Evolutionary conservation across 202 grass and related monocot species (phyloP).

Genomic region (Setaria viridis): DNA sequence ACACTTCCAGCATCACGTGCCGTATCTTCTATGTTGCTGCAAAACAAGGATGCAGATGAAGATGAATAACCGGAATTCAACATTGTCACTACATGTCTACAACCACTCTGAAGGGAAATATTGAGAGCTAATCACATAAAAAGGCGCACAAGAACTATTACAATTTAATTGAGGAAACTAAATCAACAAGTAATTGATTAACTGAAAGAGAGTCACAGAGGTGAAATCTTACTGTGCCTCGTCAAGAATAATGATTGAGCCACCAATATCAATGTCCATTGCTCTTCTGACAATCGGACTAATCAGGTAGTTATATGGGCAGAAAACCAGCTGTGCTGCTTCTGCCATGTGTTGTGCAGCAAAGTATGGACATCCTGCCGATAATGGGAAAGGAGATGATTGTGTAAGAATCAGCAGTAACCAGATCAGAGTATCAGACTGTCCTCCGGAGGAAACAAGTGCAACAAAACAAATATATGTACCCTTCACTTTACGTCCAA

Average conservation of each 20-base stretch:
- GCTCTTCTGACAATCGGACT: constrained; percentile 94
- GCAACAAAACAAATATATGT: constrained; percentile 47
- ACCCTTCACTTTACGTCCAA: constrained; percentile 82
- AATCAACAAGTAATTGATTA: constrained; percentile 12
- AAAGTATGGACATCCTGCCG: constrained; percentile 93
- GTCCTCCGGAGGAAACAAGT: constrained; percentile 8
- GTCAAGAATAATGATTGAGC: constrained; percentile 88
- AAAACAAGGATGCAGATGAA: constrained; percentile 39
- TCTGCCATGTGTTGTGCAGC: constrained; percentile 88
- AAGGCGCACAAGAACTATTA: constrained; percentile 1
- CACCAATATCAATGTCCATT: constrained; percentile 93
- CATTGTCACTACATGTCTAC: constrained; percentile 1
- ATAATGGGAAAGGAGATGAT: constrained; percentile 32
- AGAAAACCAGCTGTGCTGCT: constrained; percentile 88
- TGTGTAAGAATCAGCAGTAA: constrained; percentile 9
- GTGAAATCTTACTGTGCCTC: constrained; percentile 88
- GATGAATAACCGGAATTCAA: constrained; percentile 5
- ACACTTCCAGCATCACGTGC: constrained; percentile 88
- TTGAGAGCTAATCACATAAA: constrained; percentile 6
- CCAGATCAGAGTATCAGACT: background rate
- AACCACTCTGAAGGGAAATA: constrained; percentile 2
- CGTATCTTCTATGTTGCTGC: constrained; percentile 96
- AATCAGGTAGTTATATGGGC: constrained; percentile 93
- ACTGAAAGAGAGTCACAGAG: constrained; percentile 29
- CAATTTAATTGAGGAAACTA: constrained; percentile 13